These are phyloP conservation scores for Aureobasidium namibiae DNA, from an alignment of 2,329 filamentous ascomycete genomes.

Conservation along the genomic window DNA sequence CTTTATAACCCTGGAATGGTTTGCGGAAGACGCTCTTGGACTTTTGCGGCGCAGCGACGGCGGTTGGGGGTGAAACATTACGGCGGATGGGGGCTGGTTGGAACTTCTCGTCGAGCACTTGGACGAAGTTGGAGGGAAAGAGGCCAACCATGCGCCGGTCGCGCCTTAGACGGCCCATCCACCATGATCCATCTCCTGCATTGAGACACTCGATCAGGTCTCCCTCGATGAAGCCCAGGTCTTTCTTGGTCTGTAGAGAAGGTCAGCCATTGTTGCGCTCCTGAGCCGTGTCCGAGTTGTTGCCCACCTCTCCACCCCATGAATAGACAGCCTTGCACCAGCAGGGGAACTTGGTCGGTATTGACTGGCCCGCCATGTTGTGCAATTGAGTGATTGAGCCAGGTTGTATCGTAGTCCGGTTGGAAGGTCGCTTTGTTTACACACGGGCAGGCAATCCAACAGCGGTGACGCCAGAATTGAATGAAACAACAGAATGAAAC, in stretches of 20 bases:
- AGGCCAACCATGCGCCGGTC: constrained; percentile 86
- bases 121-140: constrained; percentile 96
- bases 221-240: constrained; percentile 93
- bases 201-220: constrained; percentile 98
- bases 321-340: constrained; percentile 34
- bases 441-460: neutral
- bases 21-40: constrained; percentile 53
- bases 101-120: constrained; percentile 77
- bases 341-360: constrained; percentile 30
- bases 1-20: constrained; percentile 56
- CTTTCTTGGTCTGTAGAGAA: constrained; percentile 61
- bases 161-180: constrained; percentile 84
- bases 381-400: neutral
- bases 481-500: no score
- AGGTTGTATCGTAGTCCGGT: neutral
- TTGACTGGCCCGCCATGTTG: constrained; percentile 16
- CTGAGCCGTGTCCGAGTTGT: neutral
- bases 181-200: constrained; percentile 95
- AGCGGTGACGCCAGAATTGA: neutral
- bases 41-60: constrained; percentile 44
- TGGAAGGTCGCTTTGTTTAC: neutral
- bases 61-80: constrained; percentile 43
- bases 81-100: constrained; percentile 57
- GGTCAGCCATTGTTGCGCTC: neutral
- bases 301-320: constrained; percentile 29